Base-by-base conservation (phyloP, 164 flowering plant genomes). In the Paratinospora sagittata region DNA sequence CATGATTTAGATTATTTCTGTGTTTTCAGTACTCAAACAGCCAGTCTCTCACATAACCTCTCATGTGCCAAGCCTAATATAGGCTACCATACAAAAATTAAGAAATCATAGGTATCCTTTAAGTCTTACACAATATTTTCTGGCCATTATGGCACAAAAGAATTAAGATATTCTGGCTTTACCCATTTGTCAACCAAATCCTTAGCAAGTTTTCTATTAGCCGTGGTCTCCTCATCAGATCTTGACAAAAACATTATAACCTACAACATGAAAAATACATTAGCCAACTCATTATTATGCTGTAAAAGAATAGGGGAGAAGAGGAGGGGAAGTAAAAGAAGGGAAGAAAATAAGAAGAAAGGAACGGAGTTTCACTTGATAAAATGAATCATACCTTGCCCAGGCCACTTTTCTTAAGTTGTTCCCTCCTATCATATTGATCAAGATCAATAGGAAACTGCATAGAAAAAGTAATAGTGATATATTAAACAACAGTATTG, bases 101-200 rank as follows among this genome's bases (percentile, higher is more conserved):
- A 43, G 47, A 43, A 43, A 43, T 9, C 14, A 14, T 12, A 6
- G 0, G 19, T 13, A 47, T 47, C 14, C 17, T 19, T 30, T 14
- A 47, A 47, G 55, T 30, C 19, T 47, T 14, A 19, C 16, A 12
- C 6, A 47, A 47, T 11, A 13, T 12, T 47, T 11, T 12, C 16
- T 47, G 19, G 37, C 0, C 4, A 27, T 3, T 11, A 24, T 6
- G 26, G 12, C 34, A 27, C 17, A 12, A 63, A 33, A 19, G 17
- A 19, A 30, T 19, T 30, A 34, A 30, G 23, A 34, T 14, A 37
- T 16, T 37, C 23, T 30, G 65, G 45, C n/a, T 49, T 79, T 88
- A 96, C 99, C 99, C 99, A 96, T 90, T 91, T 88, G 76, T 96
- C 97, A 73, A 96, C 97, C 82, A 96, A 81, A 60, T 96, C 99